phyloP scores from a whole-genome alignment of 768 basidiomycete species.

The Goffeauzyma gilvescens region DNA sequence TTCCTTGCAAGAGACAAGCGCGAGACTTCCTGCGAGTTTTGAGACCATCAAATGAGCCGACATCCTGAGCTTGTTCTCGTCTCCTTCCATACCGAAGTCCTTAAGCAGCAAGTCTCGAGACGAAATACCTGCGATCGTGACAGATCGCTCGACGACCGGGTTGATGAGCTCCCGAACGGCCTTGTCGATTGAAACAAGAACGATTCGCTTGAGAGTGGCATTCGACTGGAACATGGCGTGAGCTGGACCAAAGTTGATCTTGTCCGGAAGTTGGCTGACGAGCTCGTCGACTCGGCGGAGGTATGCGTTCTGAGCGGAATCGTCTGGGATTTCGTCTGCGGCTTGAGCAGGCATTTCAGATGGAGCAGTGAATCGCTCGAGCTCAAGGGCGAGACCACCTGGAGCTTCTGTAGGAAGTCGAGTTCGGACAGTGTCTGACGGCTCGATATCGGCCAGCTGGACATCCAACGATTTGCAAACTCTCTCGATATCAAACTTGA shows the following conservation, averaged over 20 bases:
- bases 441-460: conserved; percentile 65
- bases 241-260: conserved; percentile 61
- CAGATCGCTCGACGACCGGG: conserved; percentile 92
- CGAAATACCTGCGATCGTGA: conserved; percentile 94
- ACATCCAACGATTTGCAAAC: conserved; percentile 80
- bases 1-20: conserved; percentile 94
- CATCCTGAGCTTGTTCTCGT: conserved; percentile 72
- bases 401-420: conserved; percentile 35
- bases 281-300: conserved; percentile 31
- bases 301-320: conserved; percentile 30
- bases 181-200: conserved; percentile 75
- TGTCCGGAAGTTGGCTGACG: conserved; percentile 42
- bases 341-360: conserved; percentile 35
- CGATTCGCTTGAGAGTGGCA: conserved; percentile 69
- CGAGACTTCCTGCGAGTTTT: conserved; percentile 86
- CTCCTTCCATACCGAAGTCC: conserved; percentile 83
- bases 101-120: conserved; percentile 86
- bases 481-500: conserved; percentile 97
- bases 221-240: conserved; percentile 51
- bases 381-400: conserved; percentile 61
- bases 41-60: conserved; percentile 93
- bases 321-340: conserved; percentile 46
- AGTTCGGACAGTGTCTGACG: conserved; percentile 60
- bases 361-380: conserved; percentile 43
- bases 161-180: conserved; percentile 95